Conservation (phyloP, 768 basidiomycete species). For the Collybia sp. region DNA sequence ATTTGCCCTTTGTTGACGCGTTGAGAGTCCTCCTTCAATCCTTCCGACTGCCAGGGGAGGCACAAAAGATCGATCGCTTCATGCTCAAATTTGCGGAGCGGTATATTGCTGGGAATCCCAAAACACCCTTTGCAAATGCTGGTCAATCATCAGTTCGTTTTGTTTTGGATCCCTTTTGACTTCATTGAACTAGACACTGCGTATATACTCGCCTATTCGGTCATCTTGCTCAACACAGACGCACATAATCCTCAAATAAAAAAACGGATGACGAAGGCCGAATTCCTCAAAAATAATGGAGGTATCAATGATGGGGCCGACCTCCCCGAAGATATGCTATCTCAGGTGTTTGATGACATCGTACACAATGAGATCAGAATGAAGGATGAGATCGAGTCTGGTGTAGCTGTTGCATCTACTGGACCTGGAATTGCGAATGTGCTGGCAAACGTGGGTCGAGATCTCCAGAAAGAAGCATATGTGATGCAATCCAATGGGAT, state of each 20-base stretch:
- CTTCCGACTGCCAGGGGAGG: conserved; percentile 95
- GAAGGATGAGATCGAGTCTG: conserved; percentile 92
- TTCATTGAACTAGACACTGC: conserved; percentile 61
- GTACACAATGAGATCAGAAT: conserved; percentile 91
- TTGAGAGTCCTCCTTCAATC: conserved; percentile 88
- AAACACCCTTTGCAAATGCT: conserved; percentile 89
- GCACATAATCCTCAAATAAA: conserved; percentile 95
- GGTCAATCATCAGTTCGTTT: conserved; percentile 41
- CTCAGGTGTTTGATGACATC: conserved; percentile 86
- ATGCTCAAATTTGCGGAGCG: conserved; percentile 99
- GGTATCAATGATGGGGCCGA: conserved; percentile 92
- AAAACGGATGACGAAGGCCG: conserved; percentile 86
- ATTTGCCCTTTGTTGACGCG: conserved; percentile 82
- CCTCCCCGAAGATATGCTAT: conserved; percentile 82
- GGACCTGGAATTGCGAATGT: conserved; percentile 78
- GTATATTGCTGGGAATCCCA: conserved; percentile 85
- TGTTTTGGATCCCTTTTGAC: not conserved
- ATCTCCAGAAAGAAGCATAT: conserved; percentile 95
- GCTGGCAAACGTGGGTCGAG: conserved; percentile 86
- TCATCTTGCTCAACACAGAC: conserved; percentile 96
- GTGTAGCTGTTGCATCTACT: conserved; percentile 32
- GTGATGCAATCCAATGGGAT: conserved; percentile 94
- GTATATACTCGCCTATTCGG: conserved; percentile 93
- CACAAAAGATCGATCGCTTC: conserved; percentile 97
- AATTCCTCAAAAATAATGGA: conserved; percentile 93